Percentiles rank a stretch among this genome's conserved stretches.
Conservation (phyloP, 805 yeast genomes). For the Danielia oregonensis region DNA sequence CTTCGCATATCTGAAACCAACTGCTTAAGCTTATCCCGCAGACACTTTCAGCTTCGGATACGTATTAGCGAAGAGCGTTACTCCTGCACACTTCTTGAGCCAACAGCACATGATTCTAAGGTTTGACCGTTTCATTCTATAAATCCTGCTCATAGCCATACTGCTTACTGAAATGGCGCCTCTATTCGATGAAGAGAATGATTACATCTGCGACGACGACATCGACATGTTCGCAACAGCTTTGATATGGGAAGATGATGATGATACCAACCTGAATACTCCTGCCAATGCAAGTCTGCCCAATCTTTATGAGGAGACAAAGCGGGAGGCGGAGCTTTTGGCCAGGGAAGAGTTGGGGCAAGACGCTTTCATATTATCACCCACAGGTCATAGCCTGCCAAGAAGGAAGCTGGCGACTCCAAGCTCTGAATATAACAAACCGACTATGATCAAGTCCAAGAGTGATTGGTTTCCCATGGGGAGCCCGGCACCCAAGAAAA, state of each 20-base stretch:
- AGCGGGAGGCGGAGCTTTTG: slow-evolving; percentile 6
- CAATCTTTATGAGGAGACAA: not conserved
- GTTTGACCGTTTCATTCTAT: too few species aligned
- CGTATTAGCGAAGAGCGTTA: too few species aligned
- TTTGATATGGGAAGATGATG: slow-evolving; percentile 33
- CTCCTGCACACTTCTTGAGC: too few species aligned
- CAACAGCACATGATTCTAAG: too few species aligned
- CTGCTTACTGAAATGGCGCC: too few species aligned
- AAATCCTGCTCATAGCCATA: too few species aligned
- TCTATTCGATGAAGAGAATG: slow-evolving; percentile 20
- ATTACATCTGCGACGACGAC: slow-evolving; percentile 33
- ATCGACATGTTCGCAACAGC: slow-evolving; percentile 40
- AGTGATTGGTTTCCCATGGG: slow-evolving; percentile 28
- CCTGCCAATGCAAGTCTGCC: slow-evolving; percentile 10
- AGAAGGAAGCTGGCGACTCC: slow-evolving; percentile 2
- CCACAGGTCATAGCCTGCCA: too few species aligned
- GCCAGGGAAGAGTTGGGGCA: slow-evolving; percentile 3
- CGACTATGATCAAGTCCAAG: slow-evolving; percentile 19
- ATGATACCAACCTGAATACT: slow-evolving; percentile 10
- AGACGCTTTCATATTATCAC: slow-evolving; percentile 7
- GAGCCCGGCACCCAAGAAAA: slow-evolving; percentile 7
- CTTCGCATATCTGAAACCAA: too few species aligned
- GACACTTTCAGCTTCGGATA: too few species aligned
- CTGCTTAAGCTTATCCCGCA: too few species aligned
- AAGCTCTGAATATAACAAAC: slow-evolving; percentile 4